These are phyloP conservation scores for Cydonia oblonga DNA, from an alignment of 331 rosid genomes.

Conservation along the genomic window DNA sequence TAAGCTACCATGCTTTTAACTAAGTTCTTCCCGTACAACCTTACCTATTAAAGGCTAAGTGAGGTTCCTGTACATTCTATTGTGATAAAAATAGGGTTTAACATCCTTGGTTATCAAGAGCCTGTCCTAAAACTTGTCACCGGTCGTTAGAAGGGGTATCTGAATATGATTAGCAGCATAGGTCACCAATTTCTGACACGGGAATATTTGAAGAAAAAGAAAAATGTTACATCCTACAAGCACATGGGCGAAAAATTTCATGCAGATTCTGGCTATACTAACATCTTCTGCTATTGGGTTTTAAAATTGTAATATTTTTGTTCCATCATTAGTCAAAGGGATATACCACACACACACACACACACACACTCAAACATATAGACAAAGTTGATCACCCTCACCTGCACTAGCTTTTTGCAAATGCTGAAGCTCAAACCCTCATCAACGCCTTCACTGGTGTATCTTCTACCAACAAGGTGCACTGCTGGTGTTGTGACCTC, in stretches of 20 bases:
- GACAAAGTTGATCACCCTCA: slow-evolving; percentile 21
- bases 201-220: background rate
- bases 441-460: slow-evolving; percentile 51
- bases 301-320: background rate
- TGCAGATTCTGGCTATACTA: background rate
- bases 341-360: background rate
- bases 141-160: background rate
- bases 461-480: slow-evolving; percentile 35
- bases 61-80: background rate
- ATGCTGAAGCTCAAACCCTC: slow-evolving; percentile 80
- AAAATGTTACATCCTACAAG: background rate
- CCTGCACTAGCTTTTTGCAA: slow-evolving; percentile 92
- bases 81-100: background rate
- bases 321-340: background rate
- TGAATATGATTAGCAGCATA: background rate
- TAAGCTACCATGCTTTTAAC: background rate
- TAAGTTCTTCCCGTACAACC: background rate
- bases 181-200: background rate
- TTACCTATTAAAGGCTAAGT: background rate
- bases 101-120: background rate
- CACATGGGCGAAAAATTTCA: background rate
- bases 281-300: background rate
- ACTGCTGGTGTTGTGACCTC: slow-evolving; percentile 37
- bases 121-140: background rate
- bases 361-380: background rate